Base-by-base conservation (phyloP, 2,329 filamentous ascomycete species). In the Teratosphaeria epicoccoides region DNA sequence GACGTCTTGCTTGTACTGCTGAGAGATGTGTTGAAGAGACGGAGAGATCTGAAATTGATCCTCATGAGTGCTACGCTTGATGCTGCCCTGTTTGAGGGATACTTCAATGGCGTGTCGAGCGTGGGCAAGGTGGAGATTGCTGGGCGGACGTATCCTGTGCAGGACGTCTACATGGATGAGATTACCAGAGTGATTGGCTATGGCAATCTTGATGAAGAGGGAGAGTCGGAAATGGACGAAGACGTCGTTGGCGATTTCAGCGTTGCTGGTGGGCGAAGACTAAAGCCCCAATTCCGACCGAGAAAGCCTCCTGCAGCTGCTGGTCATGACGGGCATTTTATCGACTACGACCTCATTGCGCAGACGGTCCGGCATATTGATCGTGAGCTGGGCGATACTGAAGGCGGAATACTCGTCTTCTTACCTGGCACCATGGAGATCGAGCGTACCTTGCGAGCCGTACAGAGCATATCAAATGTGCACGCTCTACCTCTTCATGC, bases 41-140 rank as follows among this genome's bases (percentile, higher is more conserved):
- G 87, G 47, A 84, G 82, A 61, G 87, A 94, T 56, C 77, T 97
- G 33, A 95, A 91, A 68, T 78, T 97, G 40, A 83, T 98, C 11
- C 76, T 98, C 29, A 98, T 98, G 93, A 95, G 88, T 69, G 91
- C 91, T 1, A 98, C 91, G 0, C 80, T 97, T 2, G 90, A 98
- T 68, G 89, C 91, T 1, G 79, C 83, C 0, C 82, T 89, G 0
- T 97, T 97, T 68, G 82, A 82, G 58, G 73, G 81, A 51, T 97
- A 97, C 68, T 97, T 97, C 71, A 77, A 75, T 4, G 57, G 55
- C 10, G 55, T 55, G 17, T 63, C 59, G 4, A 63, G 53, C 9
- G 90, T 97, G 25, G 88, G 87, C 6, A 74, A 83, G 53, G 85
- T 97, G 9, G 85, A 95, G 65, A 96, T 97, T 58, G 79, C 86